Base-by-base conservation (phyloP, 2,329 filamentous ascomycete genomes). In the Pezicula radicicola region DNA sequence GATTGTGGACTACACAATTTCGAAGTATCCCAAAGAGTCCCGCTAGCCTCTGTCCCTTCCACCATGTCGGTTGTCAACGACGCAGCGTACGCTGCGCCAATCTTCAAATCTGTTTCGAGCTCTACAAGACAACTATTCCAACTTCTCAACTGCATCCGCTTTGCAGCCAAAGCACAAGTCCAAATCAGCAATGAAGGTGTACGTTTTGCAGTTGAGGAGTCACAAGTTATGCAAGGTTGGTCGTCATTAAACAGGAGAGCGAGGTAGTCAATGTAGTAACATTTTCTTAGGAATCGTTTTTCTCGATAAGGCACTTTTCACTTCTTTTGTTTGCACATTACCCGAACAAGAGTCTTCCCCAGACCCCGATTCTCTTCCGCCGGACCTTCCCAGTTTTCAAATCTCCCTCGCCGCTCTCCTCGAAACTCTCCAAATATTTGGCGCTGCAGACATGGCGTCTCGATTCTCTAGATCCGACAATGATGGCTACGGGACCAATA, bases 351-450 rank as follows among this genome's bases (percentile, higher is more conserved):
- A 77, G 15, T 58, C 69, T 45, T 63, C 68, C 28, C 65, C 71
- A 18, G 69, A 73, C 19, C 69, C 77, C 21, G 62, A 71, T 8
- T 25, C 25, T 25, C 63, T 70, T 9, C 55, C 64, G 19, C 55
- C 63, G 4, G 66, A 75, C 4, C 77, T 82, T 28, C 85, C 89
- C 7, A 82, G 80, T 48, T 99, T 99, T 66, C 87, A 95, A 66
- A 87, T 97, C 58, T 94, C 91, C 2, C 81, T 99, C 8, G 79
- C 87, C 4, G 89, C 93, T 16, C 80, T 99, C 3, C 82, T 99
- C 49, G 94, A 97, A 72, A 96, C 93, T 0, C 79, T 99, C 7
- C 93, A 97, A 65, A 97, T 99, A 46, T 96, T 99, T 64, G 91
- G 91, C 46, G 84, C 92, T n/a, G 82, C 92, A 43, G 88, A 89